Evolutionary conservation across 345 rosid genomes (phyloP).

Genomic region (Sapria himalayana): DNA sequence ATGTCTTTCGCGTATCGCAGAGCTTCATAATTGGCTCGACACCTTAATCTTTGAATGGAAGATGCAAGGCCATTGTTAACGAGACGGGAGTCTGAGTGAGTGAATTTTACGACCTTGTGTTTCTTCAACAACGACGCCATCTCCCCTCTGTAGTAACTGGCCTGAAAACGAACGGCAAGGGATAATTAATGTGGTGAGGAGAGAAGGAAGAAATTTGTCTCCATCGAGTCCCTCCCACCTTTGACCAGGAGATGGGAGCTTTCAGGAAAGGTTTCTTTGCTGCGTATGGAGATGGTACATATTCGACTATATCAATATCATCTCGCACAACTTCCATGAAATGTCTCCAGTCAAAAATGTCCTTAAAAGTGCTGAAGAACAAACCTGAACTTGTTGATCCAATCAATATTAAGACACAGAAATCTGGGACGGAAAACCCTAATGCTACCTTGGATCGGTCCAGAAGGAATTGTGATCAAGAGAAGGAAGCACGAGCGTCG

Average conservation of each 20-base stretch:
- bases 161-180: slow-evolving; percentile 26
- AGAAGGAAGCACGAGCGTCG: slow-evolving; percentile 83
- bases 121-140: slow-evolving; percentile 45
- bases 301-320: slow-evolving; percentile 64
- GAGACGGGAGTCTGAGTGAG: slow-evolving; percentile 78
- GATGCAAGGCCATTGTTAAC: slow-evolving; percentile 70
- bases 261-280: slow-evolving; percentile 38
- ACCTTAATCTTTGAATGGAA: slow-evolving; percentile 60
- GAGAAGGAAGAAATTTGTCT: no score
- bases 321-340: slow-evolving; percentile 52
- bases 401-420: no score
- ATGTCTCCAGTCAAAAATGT: slow-evolving; percentile 90
- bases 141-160: slow-evolving; percentile 76
- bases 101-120: slow-evolving; percentile 69
- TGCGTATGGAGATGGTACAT: slow-evolving; percentile 36
- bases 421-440: no score
- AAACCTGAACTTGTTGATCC: not conserved
- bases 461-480: slow-evolving; percentile 95
- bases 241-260: slow-evolving; percentile 99
- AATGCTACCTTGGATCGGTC: slow-evolving; percentile 85
- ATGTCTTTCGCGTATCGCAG: slow-evolving; percentile 45
- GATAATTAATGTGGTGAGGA: no score
- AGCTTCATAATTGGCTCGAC: slow-evolving; percentile 88
- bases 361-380: slow-evolving; percentile 64
- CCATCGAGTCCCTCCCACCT: slow-evolving; percentile 42